phyloP scores from a whole-genome alignment of 441 rosid genomes.

The Adansonia rubrostipa region DNA sequence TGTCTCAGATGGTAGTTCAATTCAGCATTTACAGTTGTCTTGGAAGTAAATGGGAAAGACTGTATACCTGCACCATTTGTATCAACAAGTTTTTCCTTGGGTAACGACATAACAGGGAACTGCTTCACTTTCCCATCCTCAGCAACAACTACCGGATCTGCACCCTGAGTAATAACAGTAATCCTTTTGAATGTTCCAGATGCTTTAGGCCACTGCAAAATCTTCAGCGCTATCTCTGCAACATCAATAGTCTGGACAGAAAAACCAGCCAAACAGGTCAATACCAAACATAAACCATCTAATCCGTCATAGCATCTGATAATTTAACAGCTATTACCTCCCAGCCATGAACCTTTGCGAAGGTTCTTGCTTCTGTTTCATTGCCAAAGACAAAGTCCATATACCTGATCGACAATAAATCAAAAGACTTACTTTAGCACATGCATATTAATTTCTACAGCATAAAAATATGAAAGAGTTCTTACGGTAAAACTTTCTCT shows the following conservation, averaged over 20 bases:
- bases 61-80: slow-evolving; percentile 91
- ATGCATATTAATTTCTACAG: neutral
- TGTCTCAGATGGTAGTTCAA: neutral
- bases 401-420: slow-evolving; percentile 52
- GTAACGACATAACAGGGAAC: slow-evolving; percentile 73
- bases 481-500: slow-evolving; percentile 81
- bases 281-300: neutral
- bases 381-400: slow-evolving; percentile 92
- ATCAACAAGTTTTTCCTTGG: slow-evolving; percentile 88
- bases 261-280: slow-evolving; percentile 15
- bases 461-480: slow-evolving; percentile 1
- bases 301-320: slow-evolving; percentile 18
- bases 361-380: slow-evolving; percentile 93
- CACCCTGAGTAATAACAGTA: slow-evolving; percentile 90
- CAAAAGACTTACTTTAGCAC: neutral
- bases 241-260: slow-evolving; percentile 75
- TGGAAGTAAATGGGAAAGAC: neutral
- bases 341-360: slow-evolving; percentile 94
- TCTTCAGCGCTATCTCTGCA: slow-evolving; percentile 86
- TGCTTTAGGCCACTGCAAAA: slow-evolving; percentile 89
- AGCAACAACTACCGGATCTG: slow-evolving; percentile 90
- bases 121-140: slow-evolving; percentile 88
- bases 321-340: slow-evolving; percentile 56
- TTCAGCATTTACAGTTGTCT: neutral
- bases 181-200: slow-evolving; percentile 86